phyloP scores from a whole-genome alignment of 768 basidiomycete species.

The Leucocoprinus sp. region DNA sequence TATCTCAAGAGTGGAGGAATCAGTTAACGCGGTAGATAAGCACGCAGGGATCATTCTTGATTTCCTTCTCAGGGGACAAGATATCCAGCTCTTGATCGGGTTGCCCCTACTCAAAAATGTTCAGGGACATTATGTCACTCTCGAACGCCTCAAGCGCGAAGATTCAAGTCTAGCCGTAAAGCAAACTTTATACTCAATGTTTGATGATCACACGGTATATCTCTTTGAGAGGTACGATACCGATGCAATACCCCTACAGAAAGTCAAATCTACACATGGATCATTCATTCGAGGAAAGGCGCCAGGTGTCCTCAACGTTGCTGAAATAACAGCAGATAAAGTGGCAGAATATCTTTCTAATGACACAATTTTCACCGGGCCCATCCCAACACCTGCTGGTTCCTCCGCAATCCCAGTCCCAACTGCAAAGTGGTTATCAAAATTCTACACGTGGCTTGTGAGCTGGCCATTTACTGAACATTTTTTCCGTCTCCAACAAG shows the following conservation, averaged over 20 bases:
- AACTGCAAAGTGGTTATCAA: background rate
- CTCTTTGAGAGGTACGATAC: slow-evolving; percentile 7
- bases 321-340: slow-evolving; percentile 17
- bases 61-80: slow-evolving; percentile 27
- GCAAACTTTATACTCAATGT: slow-evolving; percentile 18
- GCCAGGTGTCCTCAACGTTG: slow-evolving; percentile 25
- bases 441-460: slow-evolving; percentile 2
- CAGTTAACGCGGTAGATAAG: background rate
- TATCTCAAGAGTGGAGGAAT: background rate
- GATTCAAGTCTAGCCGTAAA: background rate
- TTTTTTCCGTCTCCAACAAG: background rate
- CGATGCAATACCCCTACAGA: slow-evolving; percentile 22
- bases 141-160: slow-evolving; percentile 9
- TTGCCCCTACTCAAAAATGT: slow-evolving; percentile 31
- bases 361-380: background rate
- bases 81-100: slow-evolving; percentile 26
- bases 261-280: slow-evolving; percentile 19
- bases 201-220: slow-evolving; percentile 14
- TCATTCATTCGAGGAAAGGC: slow-evolving; percentile 18
- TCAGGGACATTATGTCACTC: slow-evolving; percentile 18
- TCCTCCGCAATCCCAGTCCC: background rate
- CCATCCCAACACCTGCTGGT: background rate
- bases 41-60: slow-evolving; percentile 14
- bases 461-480: background rate
- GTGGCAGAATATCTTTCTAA: slow-evolving; percentile 23